These are phyloP conservation scores for Phytopythium boreale DNA, from an alignment of 352 stramenopile species.

Conservation along the genomic window DNA sequence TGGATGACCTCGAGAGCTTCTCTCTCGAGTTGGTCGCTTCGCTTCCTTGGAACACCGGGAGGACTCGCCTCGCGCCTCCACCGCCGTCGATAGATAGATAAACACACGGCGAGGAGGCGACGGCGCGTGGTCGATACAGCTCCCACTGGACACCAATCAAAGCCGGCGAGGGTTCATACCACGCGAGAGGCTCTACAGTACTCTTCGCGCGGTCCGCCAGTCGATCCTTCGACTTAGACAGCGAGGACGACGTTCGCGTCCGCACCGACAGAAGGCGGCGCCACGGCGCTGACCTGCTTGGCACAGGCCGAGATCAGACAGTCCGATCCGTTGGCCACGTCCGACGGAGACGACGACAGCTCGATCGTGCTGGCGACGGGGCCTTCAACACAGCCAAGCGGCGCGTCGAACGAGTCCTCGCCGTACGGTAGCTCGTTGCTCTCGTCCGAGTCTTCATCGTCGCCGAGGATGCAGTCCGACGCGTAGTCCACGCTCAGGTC, in stretches of 20 bases:
- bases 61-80: background rate
- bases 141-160: background rate
- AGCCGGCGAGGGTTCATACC: background rate
- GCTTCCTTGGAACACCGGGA: background rate
- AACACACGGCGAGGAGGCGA: slow-evolving; percentile 1
- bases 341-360: slow-evolving; percentile 68
- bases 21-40: background rate
- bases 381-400: slow-evolving; percentile 20
- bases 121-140: background rate
- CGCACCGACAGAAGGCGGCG: background rate
- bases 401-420: slow-evolving; percentile 58
- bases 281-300: background rate
- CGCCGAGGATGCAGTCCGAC: slow-evolving; percentile 65
- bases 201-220: background rate
- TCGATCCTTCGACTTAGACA: background rate
- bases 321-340: slow-evolving; percentile 45
- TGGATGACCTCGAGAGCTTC: background rate
- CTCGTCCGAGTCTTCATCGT: slow-evolving; percentile 46
- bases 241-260: slow-evolving; percentile 7
- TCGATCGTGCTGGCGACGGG: slow-evolving; percentile 33
- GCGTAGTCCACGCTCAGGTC: slow-evolving; percentile 65
- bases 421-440: slow-evolving; percentile 61
- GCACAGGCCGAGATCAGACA: slow-evolving; percentile 44
- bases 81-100: slow-evolving; percentile 6
- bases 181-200: background rate